Evolutionary conservation across 148 eudicot genomes (phyloP).

Genomic region (Rhododendron williamsianum): DNA sequence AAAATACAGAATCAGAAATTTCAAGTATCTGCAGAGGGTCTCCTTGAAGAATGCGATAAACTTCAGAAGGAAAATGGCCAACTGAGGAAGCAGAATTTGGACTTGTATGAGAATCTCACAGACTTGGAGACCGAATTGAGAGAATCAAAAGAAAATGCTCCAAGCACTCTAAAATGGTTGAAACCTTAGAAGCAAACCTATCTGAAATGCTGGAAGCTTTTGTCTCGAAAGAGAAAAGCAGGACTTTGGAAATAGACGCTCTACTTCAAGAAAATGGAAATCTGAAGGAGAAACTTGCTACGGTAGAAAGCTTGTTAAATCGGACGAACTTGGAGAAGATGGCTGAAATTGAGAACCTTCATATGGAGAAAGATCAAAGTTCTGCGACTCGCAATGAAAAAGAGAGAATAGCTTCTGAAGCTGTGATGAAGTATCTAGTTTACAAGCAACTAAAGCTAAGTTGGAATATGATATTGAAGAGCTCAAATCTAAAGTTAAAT

Average conservation of each 20-base stretch:
- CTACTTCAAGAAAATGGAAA: constrained; percentile 47
- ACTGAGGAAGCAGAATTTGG: constrained; percentile 48
- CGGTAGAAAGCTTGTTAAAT: constrained; percentile 40
- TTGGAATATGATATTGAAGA: constrained; percentile 53
- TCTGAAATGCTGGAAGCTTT: constrained; percentile 47
- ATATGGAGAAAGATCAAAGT: constrained; percentile 52
- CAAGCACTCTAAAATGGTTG: constrained; percentile 40
- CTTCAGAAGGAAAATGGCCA: constrained; percentile 58
- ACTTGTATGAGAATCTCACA: constrained; percentile 35
- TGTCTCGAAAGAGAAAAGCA: constrained; percentile 45
- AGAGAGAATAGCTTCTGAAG: constrained; percentile 35
- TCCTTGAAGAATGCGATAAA: constrained; percentile 40
- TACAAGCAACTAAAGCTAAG: constrained; percentile 50
- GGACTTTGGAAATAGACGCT: constrained; percentile 53
- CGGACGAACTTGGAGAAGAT: constrained; percentile 46
- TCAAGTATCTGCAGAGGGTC: constrained; percentile 48
- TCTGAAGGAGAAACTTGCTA: constrained; percentile 46
- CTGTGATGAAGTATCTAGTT: constrained; percentile 37
- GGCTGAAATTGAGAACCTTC: constrained; percentile 57
- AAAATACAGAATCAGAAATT: constrained; percentile 51
- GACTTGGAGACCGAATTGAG: constrained; percentile 47
- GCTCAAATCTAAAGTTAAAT: constrained; percentile 29
- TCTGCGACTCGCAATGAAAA: constrained; percentile 33
- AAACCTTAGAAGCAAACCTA: constrained; percentile 49
- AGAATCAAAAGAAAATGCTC: constrained; percentile 34